A percentile compares a stretch with the other conserved stretches of the same genome.
Evolutionary conservation across 352 stramenopile species (phyloP).

Genomic region (Sclerospora graminicola): DNA sequence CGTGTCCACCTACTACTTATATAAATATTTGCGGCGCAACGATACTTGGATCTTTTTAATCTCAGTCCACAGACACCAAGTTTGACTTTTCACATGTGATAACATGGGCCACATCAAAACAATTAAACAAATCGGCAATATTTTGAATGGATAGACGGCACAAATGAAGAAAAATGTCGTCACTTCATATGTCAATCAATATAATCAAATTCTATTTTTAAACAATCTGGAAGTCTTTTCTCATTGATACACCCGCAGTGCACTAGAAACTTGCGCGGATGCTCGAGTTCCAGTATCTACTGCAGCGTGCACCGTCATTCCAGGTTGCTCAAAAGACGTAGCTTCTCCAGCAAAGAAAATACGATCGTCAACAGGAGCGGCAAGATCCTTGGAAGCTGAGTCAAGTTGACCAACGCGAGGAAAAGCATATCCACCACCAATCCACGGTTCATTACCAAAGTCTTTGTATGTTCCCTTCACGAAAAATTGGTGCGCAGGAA

Average conservation of each 20-base stretch:
- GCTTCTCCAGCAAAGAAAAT: constrained; percentile 79
- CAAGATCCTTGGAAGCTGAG: constrained; percentile 42
- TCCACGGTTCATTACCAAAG: constrained; percentile 59
- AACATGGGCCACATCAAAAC: not conserved
- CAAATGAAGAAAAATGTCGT: not conserved
- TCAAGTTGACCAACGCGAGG: constrained; percentile 63
- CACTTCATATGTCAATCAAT: not conserved
- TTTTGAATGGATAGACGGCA: not conserved
- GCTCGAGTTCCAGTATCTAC: constrained; percentile 73
- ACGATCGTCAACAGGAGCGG: constrained; percentile 42
- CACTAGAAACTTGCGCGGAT: constrained; percentile 34
- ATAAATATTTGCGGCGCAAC: constrained; percentile 31
- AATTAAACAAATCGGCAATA: not conserved
- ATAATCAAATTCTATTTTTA: not conserved
- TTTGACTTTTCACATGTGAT: constrained; percentile 24
- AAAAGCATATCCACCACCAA: constrained; percentile 67
- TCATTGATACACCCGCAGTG: constrained; percentile 19
- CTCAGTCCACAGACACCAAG: not conserved
- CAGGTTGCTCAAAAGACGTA: constrained; percentile 69
- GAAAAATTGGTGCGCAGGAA: constrained; percentile 45
- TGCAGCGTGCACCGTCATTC: constrained; percentile 75
- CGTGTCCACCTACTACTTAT: constrained; percentile 22
- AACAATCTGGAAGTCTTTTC: not conserved
- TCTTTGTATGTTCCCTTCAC: constrained; percentile 73
- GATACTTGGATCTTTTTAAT: constrained; percentile 9